Conservation (phyloP, 306 rosid species). For the Trifolium pratense region DNA sequence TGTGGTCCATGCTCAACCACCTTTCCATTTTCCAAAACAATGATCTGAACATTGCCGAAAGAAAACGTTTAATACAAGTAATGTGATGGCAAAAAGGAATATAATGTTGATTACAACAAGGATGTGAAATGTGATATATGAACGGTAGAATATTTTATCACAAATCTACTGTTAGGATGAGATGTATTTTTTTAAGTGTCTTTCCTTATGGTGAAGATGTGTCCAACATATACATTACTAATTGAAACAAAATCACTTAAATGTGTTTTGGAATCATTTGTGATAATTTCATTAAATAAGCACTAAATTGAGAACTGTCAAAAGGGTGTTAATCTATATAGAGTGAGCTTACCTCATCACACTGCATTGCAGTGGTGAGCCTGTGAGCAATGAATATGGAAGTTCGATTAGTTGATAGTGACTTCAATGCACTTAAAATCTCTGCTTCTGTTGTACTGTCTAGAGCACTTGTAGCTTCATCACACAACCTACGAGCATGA, state of each 20-base stretch:
- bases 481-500: slow-evolving; percentile 71
- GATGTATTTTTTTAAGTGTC: not conserved
- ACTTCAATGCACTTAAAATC: slow-evolving; percentile 81
- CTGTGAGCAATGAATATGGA: slow-evolving; percentile 95
- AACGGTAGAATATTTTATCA: slow-evolving; percentile 2
- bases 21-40: slow-evolving; percentile 94
- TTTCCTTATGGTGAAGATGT: not conserved
- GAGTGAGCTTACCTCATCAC: slow-evolving; percentile 74
- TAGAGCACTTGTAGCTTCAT: slow-evolving; percentile 98
- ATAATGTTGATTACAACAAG: slow-evolving; percentile 8
- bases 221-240: slow-evolving; percentile 12
- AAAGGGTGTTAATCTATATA: slow-evolving; percentile 17
- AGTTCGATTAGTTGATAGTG: slow-evolving; percentile 80
- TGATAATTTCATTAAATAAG: too few species aligned
- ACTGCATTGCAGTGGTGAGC: slow-evolving; percentile 99
- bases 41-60: slow-evolving; percentile 58
- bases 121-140: slow-evolving; percentile 1
- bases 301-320: slow-evolving; percentile 9
- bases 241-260: slow-evolving; percentile 20
- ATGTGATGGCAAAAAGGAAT: not conserved
- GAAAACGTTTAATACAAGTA: not conserved
- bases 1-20: slow-evolving; percentile 95
- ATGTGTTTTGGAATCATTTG: slow-evolving; percentile 9
- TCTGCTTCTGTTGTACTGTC: slow-evolving; percentile 99
- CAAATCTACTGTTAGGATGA: slow-evolving; percentile 7